Evolutionary conservation across 805 yeast genomes (phyloP), one percentile per base, ranked within the genome.

Genomic region (Sugiyamaella americana): DNA sequence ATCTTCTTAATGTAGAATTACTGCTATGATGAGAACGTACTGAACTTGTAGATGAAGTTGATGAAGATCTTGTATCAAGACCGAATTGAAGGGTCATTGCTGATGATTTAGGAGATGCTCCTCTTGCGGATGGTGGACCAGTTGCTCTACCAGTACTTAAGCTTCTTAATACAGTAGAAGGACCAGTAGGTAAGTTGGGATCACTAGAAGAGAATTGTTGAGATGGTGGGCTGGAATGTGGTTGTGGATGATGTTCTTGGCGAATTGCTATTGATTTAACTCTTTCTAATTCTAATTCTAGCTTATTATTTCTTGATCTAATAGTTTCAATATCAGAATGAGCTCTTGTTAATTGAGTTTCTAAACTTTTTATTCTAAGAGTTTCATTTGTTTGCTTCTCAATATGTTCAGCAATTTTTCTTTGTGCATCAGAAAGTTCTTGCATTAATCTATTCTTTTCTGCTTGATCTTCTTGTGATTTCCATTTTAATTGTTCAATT

Each of bases 281-380:
- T 56, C 66, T 41, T 52, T 66, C 68, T 41, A 68, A 56, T 44
- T 71, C 76, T 49, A 71, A 74, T 57, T 79, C 83, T 48, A 82
- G 61, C 48, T 78, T 79, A 26, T 70, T 59, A 10, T 77, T 70
- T 53, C 73, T 73, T n/a, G 72, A 61, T 44, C 73, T 75, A 3
- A 81, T 70, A 38, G 70, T 73, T 39, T 82, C 87, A 41, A 80
- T 61, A 56, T 86, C 93, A 40, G 79, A 74, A 37, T 69, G 74
- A 20, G 79, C 65, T 38, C 93, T 66, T 37, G 73, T 68, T 5
- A 85, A 62, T 58, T 82, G 87, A 0, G 86, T 78, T 41, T 85
- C 93, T 52, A 78, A 80, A 26, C 85, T 80, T 60, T 82, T 82
- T 20, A 77, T 59, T 46, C 73, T 67, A 55, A 82, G 67, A 5